A percentile compares a stretch with the other conserved stretches of the same genome.
These are phyloP conservation scores for Boechera retrofracta DNA, from an alignment of 345 rosid species.

Conservation along the genomic window DNA sequence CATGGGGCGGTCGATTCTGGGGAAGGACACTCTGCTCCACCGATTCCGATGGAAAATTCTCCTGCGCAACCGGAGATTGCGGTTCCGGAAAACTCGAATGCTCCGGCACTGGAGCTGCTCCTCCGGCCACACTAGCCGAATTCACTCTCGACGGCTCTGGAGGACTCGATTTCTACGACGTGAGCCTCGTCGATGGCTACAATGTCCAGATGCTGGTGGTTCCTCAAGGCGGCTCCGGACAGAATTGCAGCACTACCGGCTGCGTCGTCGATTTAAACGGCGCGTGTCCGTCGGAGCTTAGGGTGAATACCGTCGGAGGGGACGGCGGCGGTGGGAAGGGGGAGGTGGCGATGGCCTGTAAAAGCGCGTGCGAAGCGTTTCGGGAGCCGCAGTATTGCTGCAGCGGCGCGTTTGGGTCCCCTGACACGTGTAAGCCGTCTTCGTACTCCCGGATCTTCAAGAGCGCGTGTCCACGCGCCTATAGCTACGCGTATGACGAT, in stretches of 20 bases:
- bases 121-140: conserved; percentile 85
- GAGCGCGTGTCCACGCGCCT: conserved; percentile 79
- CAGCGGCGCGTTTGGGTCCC: conserved; percentile 67
- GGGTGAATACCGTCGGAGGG: conserved; percentile 48
- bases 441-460: conserved; percentile 69
- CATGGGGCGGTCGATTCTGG: conserved; percentile 97
- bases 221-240: conserved; percentile 75
- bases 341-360: conserved; percentile 60
- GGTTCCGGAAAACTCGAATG: conserved; percentile 82
- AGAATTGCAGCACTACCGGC: conserved; percentile 72
- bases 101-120: conserved; percentile 67
- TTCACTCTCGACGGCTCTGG: conserved; percentile 74
- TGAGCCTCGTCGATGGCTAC: conserved; percentile 91
- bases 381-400: conserved; percentile 75
- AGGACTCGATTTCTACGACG: conserved; percentile 76
- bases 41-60: conserved; percentile 65
- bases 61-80: conserved; percentile 85
- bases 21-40: conserved; percentile 72
- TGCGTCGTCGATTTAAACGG: conserved; percentile 72
- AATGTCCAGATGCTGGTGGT: conserved; percentile 73
- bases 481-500: conserved; percentile 97
- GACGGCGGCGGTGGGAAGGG: conserved; percentile 42
- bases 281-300: conserved; percentile 78
- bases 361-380: conserved; percentile 91
- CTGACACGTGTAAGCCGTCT: conserved; percentile 77